phyloP scores from a whole-genome alignment of 768 basidiomycete species.

The Atractiella rhizophila region DNA sequence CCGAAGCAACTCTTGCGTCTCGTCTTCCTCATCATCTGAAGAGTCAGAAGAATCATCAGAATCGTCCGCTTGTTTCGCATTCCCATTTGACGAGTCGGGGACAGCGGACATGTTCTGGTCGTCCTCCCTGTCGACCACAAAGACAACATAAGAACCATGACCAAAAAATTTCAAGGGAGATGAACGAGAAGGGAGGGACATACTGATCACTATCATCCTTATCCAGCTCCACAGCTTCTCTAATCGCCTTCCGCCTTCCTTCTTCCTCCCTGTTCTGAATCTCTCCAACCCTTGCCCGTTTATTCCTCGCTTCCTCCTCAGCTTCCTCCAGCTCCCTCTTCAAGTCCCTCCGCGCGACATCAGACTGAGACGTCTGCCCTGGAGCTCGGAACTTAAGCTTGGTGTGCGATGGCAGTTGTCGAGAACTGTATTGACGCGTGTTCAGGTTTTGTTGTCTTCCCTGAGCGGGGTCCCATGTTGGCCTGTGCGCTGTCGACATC shows the following conservation, averaged over 20 bases:
- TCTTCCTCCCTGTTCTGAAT: constrained; percentile 40
- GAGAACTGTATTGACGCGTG: constrained; percentile 71
- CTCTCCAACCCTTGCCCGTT: constrained; percentile 28
- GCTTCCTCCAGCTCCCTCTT: constrained; percentile 57
- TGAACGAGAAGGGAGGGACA: too few species aligned
- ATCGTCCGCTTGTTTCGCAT: constrained; percentile 22
- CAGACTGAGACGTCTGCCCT: constrained; percentile 57
- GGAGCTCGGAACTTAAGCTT: constrained; percentile 97
- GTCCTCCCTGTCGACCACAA: too few species aligned
- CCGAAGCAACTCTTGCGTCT: constrained; percentile 59
- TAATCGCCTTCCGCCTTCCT: constrained; percentile 65
- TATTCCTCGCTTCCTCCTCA: constrained; percentile 69
- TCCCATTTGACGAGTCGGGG: constrained; percentile 28
- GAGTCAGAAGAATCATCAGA: constrained; percentile 2
- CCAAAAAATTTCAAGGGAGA: constrained; percentile 29
- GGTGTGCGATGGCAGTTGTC: constrained; percentile 83
- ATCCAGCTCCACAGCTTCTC: constrained; percentile 65
- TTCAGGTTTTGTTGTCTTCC: constrained; percentile 77
- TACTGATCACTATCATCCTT: constrained; percentile 59
- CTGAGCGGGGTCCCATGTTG: constrained; percentile 93
- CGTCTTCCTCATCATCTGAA: constrained; percentile 11
- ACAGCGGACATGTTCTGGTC: too few species aligned
- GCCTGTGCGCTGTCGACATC: constrained; percentile 34
- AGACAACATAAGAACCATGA: constrained; percentile 81
- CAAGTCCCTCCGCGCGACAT: constrained; percentile 55